Evolutionary conservation across 345 rosid genomes (phyloP), one percentile per base, ranked within the genome.

Genomic region (Triadica sebifera): DNA sequence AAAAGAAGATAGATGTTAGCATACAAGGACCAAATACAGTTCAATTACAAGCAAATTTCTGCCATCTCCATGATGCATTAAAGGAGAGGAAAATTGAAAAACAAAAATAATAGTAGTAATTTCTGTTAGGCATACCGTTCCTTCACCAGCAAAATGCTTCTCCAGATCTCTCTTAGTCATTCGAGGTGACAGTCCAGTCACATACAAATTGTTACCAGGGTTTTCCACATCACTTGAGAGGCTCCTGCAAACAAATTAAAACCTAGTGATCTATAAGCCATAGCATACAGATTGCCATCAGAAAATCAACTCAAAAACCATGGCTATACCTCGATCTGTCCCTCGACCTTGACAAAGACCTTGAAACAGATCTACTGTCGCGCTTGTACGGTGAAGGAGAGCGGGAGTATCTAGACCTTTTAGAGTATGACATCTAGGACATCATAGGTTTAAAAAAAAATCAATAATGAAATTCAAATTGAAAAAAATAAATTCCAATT

Each of bases 191-290:
- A 95, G 75, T 10, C 99, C 99, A 0, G 99, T 93, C 72, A 95
- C 99, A 75, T 95, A 95, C 80, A 95, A 80, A 82, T 91, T 90
- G 84, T 95, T 92, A 39, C 98, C 98, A 56, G 97, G 97, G 79
- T 95, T 95, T 71, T 88, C 99, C 41, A 86, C 90, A 45, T 90
- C 96, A 7, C 76, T 65, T 0, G 88, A 89, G 24, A 63, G 69
- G 71, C 97, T 92, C 88, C 90, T 86, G 74, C 66, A 75, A 24
- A 5, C 65, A 41, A 58, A 19, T 22, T 20, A 79, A 73, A n/a
- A 25, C 24, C 12, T 1, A 10, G 25, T 56, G n/a, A n/a, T n/a
- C n/a, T n/a, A n/a, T n/a, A n/a, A 52, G 60, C 11, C 0, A 51
- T 24, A 22, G 34, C 34, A 29, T 29, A 29, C 34, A 29, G 34